Conservation (phyloP, 106 monocot genomes). For the Alisma plantagoaquatica region DNA sequence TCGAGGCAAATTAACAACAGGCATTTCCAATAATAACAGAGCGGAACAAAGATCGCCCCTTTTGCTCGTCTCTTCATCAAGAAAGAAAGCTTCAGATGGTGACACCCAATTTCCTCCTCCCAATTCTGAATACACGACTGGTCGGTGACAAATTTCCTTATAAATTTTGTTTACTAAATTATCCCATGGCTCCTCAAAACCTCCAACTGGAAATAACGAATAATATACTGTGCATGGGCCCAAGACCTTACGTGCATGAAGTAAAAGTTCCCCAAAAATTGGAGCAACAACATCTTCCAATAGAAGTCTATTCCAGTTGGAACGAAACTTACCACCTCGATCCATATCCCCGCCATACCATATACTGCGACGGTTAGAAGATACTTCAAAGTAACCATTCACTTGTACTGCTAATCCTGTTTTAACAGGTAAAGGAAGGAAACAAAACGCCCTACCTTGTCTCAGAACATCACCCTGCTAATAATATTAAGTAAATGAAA, state of each 20-base stretch:
- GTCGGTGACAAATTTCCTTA: constrained; percentile 30
- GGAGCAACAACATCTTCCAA: constrained; percentile 83
- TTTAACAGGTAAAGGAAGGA: constrained; percentile 86
- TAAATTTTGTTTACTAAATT: constrained; percentile 59
- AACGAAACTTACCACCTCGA: constrained; percentile 85
- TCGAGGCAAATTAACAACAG: constrained; percentile 51
- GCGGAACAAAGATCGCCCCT: constrained; percentile 45
- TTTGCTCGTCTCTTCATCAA: constrained; percentile 43
- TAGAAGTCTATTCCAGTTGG: constrained; percentile 93
- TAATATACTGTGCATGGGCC: constrained; percentile 61
- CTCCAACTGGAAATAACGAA: constrained; percentile 81
- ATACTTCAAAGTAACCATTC: constrained; percentile 96
- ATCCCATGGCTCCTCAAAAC: constrained; percentile 82
- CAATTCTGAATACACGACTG: constrained; percentile 51
- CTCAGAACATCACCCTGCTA: constrained; percentile 61
- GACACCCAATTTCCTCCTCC: constrained; percentile 74
- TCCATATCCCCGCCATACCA: constrained; percentile 99
- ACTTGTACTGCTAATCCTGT: constrained; percentile 90
- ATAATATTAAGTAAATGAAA: too few relatives aligned
- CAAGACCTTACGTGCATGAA: constrained; percentile 36
- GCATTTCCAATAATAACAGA: constrained; percentile 61
- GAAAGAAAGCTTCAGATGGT: constrained; percentile 63
- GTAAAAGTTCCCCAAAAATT: constrained; percentile 49
- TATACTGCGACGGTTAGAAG: constrained; percentile 89
- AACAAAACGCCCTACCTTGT: constrained; percentile 90